phyloP scores from a whole-genome alignment of 441 rosid species.

The Syzygium malaccense region DNA sequence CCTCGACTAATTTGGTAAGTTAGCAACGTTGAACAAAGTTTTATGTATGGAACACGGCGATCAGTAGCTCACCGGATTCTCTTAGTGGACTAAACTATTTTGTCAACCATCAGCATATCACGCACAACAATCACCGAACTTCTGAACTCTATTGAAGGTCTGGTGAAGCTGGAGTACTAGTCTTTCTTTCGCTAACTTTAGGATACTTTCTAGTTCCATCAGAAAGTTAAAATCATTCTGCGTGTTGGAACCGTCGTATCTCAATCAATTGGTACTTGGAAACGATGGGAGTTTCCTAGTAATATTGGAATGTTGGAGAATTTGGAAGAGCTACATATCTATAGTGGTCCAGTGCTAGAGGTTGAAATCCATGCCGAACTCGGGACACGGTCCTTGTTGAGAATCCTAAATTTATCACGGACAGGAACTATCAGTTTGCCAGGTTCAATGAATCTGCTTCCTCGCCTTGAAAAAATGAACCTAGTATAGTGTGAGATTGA shows the following conservation, averaged over 20 bases:
- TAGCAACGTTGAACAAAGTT: neutral
- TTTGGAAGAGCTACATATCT: neutral
- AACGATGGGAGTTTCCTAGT: neutral
- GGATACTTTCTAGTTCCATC: neutral
- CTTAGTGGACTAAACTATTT: neutral
- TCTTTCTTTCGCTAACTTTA: neutral
- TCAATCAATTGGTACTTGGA: neutral
- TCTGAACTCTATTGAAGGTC: neutral
- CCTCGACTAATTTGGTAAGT: neutral
- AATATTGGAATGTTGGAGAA: neutral
- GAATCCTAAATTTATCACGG: accelerated
- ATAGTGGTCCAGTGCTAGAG: neutral
- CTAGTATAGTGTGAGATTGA: neutral
- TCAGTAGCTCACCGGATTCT: accelerated
- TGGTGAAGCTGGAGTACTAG: neutral
- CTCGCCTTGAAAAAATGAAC: neutral
- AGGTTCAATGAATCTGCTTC: neutral
- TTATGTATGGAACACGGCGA: too few species aligned
- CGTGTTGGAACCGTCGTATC: neutral
- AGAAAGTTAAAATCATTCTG: neutral
- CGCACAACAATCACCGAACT: neutral
- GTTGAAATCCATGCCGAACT: neutral
- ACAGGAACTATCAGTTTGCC: neutral
- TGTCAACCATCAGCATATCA: accelerated
- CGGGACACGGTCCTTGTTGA: neutral